phyloP scores from a whole-genome alignment of 2,329 filamentous ascomycete species.

The Emergomyces orientalis region DNA sequence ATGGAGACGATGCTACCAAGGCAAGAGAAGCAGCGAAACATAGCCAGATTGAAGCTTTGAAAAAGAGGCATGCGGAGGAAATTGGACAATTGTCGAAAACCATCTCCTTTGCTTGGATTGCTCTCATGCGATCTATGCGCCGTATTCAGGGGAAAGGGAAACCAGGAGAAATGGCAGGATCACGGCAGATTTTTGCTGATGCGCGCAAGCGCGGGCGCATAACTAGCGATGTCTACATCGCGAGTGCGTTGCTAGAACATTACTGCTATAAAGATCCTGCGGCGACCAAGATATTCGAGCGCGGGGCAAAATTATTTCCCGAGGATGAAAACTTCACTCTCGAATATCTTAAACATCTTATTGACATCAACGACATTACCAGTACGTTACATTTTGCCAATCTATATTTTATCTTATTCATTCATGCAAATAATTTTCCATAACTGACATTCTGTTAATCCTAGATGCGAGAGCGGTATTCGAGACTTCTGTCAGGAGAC shows the following conservation, averaged over 20 bases:
- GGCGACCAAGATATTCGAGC: constrained; percentile 90
- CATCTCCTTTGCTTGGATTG: constrained; percentile 90
- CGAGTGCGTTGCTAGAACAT: constrained; percentile 85
- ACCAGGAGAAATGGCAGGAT: constrained; percentile 61
- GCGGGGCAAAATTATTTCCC: constrained; percentile 84
- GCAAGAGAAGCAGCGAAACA: constrained; percentile 45
- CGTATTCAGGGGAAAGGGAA: constrained; percentile 76
- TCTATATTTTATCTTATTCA: not conserved
- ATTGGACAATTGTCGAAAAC: constrained; percentile 69
- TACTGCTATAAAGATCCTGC: constrained; percentile 91
- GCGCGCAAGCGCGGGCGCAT: constrained; percentile 78
- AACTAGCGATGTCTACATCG: constrained; percentile 90
- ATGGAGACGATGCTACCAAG: constrained; percentile 39
- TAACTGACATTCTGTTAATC: constrained; percentile 10
- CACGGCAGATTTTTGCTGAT: constrained; percentile 81
- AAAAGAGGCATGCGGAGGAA: constrained; percentile 61
- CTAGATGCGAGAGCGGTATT: constrained; percentile 90
- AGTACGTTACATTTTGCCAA: constrained; percentile 50
- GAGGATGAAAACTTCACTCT: constrained; percentile 89
- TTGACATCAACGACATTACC: constrained; percentile 84
- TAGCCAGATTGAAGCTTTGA: constrained; percentile 48
- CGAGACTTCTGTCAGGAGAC: constrained; percentile 79
- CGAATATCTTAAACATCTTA: constrained; percentile 90
- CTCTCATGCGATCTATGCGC: constrained; percentile 84
- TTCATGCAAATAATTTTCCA: too few relatives aligned